Evolutionary conservation across 2,329 filamentous ascomycete species (phyloP), one percentile per base, ranked within the genome.

Genomic region (Hymenoscyphus fructigenus): DNA sequence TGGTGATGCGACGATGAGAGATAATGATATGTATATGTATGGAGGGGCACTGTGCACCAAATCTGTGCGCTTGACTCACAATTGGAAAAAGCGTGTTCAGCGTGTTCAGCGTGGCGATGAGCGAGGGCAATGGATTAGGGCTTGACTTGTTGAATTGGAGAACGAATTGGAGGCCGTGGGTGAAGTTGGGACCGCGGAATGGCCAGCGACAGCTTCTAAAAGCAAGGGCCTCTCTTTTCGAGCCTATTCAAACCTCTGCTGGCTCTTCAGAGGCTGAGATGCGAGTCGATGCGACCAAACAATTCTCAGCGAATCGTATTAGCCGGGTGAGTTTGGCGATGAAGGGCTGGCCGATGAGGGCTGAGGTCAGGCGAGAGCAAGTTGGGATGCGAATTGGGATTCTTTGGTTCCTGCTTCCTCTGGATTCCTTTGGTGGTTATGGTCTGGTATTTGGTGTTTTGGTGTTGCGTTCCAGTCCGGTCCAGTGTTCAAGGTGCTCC

Each of bases 221-320:
- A 28, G 28, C 26, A 57, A 38, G 34, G 34, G 12, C 36, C 36
- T 38, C 36, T 38, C 36, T 38, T 38, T 38, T 14, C 36, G 36
- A 17, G 36, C 36, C 36, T 38, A 38, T 38, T 38, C 36, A 38
- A 14, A 14, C 34, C 26, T 57, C 15, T 29, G 53, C 26, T 38
- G 29, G 9, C 55, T n/a, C 17, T 20, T n/a, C 55, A 32, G 28
- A 57, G 55, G 29, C 55, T n/a, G 29, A 34, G 17, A 32, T 57
- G 29, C 29, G 28, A 32, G 26, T 57, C 26, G 55, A 57, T 32
- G 15, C 55, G 29, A 34, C 10, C 55, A 23, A 53, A 53, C 47
- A 53, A 15, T 26, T 53, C 47, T 53, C 10, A 53, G 47, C 47
- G 47, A 53, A 53, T 53, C 47, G 47, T 53, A 53, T 53, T 26